Conservation (phyloP, 352 stramenopile genomes). For the Phytophthora pluvialis region DNA sequence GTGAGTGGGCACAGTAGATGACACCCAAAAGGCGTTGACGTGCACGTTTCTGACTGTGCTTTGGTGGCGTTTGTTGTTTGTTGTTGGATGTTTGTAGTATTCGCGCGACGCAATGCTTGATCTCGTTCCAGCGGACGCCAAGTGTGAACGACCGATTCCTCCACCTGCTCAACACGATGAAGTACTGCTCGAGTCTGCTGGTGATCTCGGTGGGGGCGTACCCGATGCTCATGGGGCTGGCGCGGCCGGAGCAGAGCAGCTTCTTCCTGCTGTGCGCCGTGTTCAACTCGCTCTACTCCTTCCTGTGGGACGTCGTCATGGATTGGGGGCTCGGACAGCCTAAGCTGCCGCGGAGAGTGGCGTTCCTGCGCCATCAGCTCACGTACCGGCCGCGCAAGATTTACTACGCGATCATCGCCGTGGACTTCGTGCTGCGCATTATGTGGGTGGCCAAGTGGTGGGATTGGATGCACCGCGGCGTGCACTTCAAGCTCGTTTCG, state of each 20-base stretch:
- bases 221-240: constrained; percentile 68
- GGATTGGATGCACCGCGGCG: constrained; percentile 74
- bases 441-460: constrained; percentile 95
- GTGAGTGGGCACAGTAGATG: constrained; percentile 33
- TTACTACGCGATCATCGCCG: constrained; percentile 93
- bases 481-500: constrained; percentile 83
- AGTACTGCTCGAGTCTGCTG: constrained; percentile 83
- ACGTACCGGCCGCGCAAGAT: constrained; percentile 61
- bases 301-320: constrained; percentile 98
- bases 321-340: constrained; percentile 94
- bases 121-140: constrained; percentile 78
- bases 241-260: constrained; percentile 55
- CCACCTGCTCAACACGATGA: constrained; percentile 87
- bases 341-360: constrained; percentile 43
- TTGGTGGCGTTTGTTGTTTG: constrained; percentile 16
- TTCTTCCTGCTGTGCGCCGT: constrained; percentile 83
- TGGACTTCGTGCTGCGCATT: constrained; percentile 95
- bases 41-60: neutral
- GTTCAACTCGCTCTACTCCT: constrained; percentile 96
- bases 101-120: constrained; percentile 79
- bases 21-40: too few relatives aligned
- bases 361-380: constrained; percentile 72
- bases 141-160: constrained; percentile 79
- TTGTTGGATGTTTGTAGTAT: constrained; percentile 48
- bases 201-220: constrained; percentile 83